These are phyloP conservation scores for Mucor piriformis DNA, from an alignment of 371 early-diverging fungal genomes.

Conservation along the genomic window DNA sequence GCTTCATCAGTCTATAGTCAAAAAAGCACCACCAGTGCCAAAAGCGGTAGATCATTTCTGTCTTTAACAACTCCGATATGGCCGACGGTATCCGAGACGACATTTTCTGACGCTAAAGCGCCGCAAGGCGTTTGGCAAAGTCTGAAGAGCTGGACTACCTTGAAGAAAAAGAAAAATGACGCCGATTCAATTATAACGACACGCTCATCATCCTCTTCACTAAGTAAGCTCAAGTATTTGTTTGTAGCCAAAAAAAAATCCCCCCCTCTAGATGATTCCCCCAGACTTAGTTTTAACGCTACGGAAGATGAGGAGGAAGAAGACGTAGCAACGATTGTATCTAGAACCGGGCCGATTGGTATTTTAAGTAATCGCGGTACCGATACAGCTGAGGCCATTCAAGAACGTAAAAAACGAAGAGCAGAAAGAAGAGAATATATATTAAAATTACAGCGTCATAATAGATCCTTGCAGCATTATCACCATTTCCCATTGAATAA, in stretches of 20 bases:
- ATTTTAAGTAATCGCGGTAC: constrained; percentile 32
- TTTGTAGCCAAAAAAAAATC: constrained; percentile 8
- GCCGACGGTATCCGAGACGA: neutral
- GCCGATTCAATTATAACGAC: constrained; percentile 33
- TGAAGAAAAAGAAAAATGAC: constrained; percentile 12
- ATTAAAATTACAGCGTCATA: constrained; percentile 14
- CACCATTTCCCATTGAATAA: neutral
- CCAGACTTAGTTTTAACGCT: constrained; percentile 1
- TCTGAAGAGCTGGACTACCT: constrained; percentile 29
- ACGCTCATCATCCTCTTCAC: constrained; percentile 27
- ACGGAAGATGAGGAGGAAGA: constrained; percentile 1
- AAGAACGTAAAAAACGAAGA: constrained; percentile 28
- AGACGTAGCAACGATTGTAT: neutral
- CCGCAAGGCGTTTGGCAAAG: constrained; percentile 29
- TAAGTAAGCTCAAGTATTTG: constrained; percentile 6
- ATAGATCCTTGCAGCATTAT: constrained; percentile 2
- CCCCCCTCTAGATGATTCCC: neutral
- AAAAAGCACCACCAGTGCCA: constrained; percentile 48
- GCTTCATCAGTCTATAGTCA: constrained; percentile 48
- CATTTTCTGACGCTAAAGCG: neutral
- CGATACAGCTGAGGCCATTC: constrained; percentile 32
- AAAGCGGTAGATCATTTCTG: constrained; percentile 43
- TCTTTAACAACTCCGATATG: constrained; percentile 32
- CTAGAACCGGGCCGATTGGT: constrained; percentile 13
- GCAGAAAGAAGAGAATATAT: constrained; percentile 29